phyloP scores from a whole-genome alignment of 2,329 filamentous ascomycete species.

The Sporothrix sp. region DNA sequence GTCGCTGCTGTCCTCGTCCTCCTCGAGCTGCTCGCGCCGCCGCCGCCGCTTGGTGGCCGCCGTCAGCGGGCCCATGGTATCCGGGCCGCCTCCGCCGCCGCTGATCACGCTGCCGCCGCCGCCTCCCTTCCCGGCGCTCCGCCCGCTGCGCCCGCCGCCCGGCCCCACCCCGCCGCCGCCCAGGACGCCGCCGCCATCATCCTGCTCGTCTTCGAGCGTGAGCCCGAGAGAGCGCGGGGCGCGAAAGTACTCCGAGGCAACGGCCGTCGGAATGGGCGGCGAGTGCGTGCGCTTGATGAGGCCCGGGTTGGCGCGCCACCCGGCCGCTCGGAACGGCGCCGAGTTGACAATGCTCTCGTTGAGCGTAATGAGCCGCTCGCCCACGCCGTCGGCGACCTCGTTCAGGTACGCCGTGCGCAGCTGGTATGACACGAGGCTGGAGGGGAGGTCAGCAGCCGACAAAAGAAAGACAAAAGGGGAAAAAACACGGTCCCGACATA shows the following conservation, averaged over 20 bases:
- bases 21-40: constrained; percentile 65
- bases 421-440: constrained; percentile 71
- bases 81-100: constrained; percentile 28
- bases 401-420: constrained; percentile 71
- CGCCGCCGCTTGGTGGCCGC: constrained; percentile 57
- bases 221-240: constrained; percentile 53
- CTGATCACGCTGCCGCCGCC: constrained; percentile 7
- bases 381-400: constrained; percentile 72
- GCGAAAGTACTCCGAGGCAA: constrained; percentile 77
- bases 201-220: constrained; percentile 59
- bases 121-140: not conserved
- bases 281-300: constrained; percentile 78
- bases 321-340: constrained; percentile 70
- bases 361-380: constrained; percentile 72
- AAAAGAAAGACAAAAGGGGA: not conserved
- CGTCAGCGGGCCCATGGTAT: constrained; percentile 59
- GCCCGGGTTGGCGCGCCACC: constrained; percentile 64
- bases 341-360: constrained; percentile 73
- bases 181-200: constrained; percentile 63
- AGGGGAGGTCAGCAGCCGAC: not conserved
- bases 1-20: constrained; percentile 80
- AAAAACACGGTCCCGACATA: constrained; percentile 19
- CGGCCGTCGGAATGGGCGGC: constrained; percentile 72
- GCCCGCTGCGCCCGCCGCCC: not conserved
- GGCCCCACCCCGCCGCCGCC: constrained; percentile 26